Conservation (phyloP, 306 rosid genomes). For the Acacia crassicarpa region DNA sequence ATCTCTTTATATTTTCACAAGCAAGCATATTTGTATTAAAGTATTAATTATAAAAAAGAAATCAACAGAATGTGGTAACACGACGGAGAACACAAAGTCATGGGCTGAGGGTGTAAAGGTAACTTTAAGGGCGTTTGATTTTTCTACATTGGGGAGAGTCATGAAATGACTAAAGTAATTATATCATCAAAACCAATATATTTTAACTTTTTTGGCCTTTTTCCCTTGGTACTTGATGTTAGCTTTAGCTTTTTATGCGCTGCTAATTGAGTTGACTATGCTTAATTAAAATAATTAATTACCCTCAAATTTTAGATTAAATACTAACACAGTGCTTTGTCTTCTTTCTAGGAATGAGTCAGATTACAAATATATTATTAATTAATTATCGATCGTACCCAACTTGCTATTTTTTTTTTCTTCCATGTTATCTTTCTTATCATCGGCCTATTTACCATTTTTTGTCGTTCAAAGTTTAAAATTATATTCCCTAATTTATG, state of each 20-base stretch:
- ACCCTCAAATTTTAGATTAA: background rate
- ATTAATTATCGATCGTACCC: background rate
- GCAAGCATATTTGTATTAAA: too few species aligned
- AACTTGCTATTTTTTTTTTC: background rate
- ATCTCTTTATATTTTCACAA: too few species aligned
- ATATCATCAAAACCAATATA: constrained; percentile 3
- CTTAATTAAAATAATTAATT: background rate
- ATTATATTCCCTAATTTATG: background rate
- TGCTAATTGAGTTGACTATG: background rate
- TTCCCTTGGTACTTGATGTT: constrained; percentile 10
- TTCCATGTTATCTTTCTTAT: background rate
- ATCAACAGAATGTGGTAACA: background rate
- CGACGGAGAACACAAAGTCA: background rate
- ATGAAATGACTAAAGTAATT: background rate
- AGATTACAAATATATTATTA: background rate
- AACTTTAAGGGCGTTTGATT: constrained; percentile 1
- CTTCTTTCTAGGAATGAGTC: background rate
- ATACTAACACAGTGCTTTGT: background rate
- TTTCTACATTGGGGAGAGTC: background rate
- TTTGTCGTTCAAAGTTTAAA: background rate
- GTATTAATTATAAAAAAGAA: background rate
- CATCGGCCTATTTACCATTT: background rate
- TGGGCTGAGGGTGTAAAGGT: background rate
- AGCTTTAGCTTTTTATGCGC: background rate
- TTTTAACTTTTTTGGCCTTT: background rate